Evolutionary conservation across 768 basidiomycete genomes (phyloP), one percentile per base, ranked within the genome.

Genomic region (Amyloporia xantha): DNA sequence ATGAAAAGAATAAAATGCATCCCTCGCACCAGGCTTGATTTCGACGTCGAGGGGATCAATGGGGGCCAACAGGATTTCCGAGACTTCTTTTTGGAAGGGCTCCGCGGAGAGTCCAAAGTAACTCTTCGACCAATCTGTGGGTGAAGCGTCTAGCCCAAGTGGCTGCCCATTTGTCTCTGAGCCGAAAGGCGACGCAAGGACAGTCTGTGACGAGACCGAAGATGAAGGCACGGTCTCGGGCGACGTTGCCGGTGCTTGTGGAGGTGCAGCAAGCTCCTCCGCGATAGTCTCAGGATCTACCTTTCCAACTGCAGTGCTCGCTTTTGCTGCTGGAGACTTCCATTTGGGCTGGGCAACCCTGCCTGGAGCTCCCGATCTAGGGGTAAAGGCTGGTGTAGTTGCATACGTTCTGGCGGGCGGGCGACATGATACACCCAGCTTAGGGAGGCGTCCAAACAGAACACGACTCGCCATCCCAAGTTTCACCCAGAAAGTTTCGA

Each of bases 61-160:
- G 12, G 91, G 85, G 5, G 85, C 78, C 59, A 90, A 71, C 19
- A 97, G 69, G 2, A 84, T 63, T 2, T 90, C 79, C 0, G 86
- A 75, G 51, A 79, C 72, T 44, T 94, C 89, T 58, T 76, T 81
- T 2, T 82, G 59, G 66, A 96, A 97, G 2, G 93, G 82, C 60
- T 82, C 71, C 0, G 74, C 66, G 3, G 86, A 86, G 24, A 98
- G 68, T 0, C 94, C 95, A 52, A 81, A 70, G 62, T 91, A 98
- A 60, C 84, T 86, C 60, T 77, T 84, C 1, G 89, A 88, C 94
- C 94, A 98, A 65, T 98, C 89, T 1, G 77, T 86, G n/a, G 56
- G 26, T 4, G 56, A 39, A 5, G 51, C 55, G 35, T 57, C 59
- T 9, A 40, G 35, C 10, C 17, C 50, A 3, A 10, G 6, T n/a